Base-by-base conservation (phyloP, 768 basidiomycete species). In the Russula vinacea region DNA sequence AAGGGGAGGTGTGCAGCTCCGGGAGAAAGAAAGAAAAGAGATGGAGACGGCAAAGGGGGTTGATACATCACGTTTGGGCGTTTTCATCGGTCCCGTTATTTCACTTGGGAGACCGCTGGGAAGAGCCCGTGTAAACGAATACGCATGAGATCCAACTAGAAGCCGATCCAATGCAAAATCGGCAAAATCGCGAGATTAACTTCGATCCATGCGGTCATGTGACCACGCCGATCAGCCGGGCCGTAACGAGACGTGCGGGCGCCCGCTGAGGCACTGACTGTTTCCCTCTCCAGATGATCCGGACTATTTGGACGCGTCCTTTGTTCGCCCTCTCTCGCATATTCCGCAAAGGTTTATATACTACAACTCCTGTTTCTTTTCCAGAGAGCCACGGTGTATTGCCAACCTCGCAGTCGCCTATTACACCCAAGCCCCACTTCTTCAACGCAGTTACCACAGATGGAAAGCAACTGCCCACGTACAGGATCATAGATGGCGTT, bases 401-500 rank as follows among this genome's bases (percentile, higher is more conserved):
- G 19, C 80, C 81, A 3, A 74, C 75, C 22, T 78, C 81, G 0
- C 74, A 72, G 14, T 87, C 88, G 0, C 86, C 88, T 19, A 83
- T 94, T 49, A 84, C 86, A 8, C 74, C 89, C 16, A 83, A 81
- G 59, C 82, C 91, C 42, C 76, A 85, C 56, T 94, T 92, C 78
- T 88, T 93, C 79, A 92, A 92, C 74, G 83, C 90, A 0, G 84
- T 93, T 33, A 83, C 82, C 40, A 78, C 78, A 10, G 81, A 80
- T 47, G 79, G 80, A 16, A 78, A 79, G 24, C 82, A 82, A 69
- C 93, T 96, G 69, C 92, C 94, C 4, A 91, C 93, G 5, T 96
- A 87, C 76, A 82, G 94, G 56, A 82, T 97, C 0, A 76, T 98
- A 35, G 94, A 94, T 74, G 88, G 92, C 33, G 77, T 83, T 57